Evolutionary conservation across 202 grass and related monocot genomes (phyloP).

Genomic region (Schoenoplectus triqueter): DNA sequence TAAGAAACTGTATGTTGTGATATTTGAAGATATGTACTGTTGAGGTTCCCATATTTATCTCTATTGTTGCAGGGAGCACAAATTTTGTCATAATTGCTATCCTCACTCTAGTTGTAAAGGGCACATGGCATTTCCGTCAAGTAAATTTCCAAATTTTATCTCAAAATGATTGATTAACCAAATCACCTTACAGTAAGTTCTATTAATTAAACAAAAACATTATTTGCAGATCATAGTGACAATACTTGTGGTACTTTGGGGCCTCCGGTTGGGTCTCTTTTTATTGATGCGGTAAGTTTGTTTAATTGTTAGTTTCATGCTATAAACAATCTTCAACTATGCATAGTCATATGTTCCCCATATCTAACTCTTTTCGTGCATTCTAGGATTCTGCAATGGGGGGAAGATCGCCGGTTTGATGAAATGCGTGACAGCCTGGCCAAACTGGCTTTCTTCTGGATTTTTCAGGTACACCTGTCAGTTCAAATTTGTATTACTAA

Average conservation of each 20-base stretch:
- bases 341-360: background rate
- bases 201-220: conserved; percentile 38
- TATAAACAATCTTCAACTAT: background rate
- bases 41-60: conserved; percentile 12
- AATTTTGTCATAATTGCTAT: conserved; percentile 91
- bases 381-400: conserved; percentile 88
- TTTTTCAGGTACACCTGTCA: conserved; percentile 63
- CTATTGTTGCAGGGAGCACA: conserved; percentile 68
- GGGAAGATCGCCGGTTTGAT: conserved; percentile 86
- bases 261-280: conserved; percentile 77
- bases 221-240: conserved; percentile 75
- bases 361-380: conserved; percentile 35
- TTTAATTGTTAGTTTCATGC: conserved; percentile 25
- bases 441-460: conserved; percentile 84
- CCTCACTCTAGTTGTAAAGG: conserved; percentile 67
- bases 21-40: background rate
- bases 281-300: conserved; percentile 78
- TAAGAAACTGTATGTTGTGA: background rate
- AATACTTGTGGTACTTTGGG: conserved; percentile 73
- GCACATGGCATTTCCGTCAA: conserved; percentile 95
- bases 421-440: conserved; percentile 79
- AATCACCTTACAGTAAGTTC: background rate
- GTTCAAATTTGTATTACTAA: background rate
- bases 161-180: conserved; percentile 21
- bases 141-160: conserved; percentile 43